A percentile compares a stretch with the other conserved stretches of the same genome.
Evolutionary conservation across 1,284 basidiomycete genomes (phyloP).

Genomic region (Butyriboletus regius): DNA sequence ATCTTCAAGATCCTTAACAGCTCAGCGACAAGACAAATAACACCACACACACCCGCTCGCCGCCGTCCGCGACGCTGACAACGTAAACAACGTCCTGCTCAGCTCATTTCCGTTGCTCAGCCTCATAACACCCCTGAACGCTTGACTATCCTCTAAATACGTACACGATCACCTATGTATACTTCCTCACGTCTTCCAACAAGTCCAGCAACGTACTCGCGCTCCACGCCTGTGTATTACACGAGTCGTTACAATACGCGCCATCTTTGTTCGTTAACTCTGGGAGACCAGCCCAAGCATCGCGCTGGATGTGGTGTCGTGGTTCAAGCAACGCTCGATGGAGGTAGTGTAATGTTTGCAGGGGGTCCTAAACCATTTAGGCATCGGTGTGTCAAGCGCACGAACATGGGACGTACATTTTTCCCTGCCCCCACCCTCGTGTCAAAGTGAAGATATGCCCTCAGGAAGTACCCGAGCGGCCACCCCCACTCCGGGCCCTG

Average conservation of each 20-base stretch:
- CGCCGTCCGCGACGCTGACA: not conserved
- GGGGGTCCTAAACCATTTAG: constrained; percentile 46
- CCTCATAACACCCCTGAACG: not conserved
- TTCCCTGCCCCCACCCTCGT: constrained; percentile 53
- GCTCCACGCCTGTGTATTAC: constrained; percentile 88
- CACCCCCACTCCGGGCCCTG: constrained; percentile 88
- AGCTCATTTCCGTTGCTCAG: constrained; percentile 4
- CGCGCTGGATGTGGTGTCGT: constrained; percentile 65
- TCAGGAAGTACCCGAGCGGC: constrained; percentile 91
- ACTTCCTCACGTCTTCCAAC: constrained; percentile 60
- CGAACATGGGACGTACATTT: constrained; percentile 44
- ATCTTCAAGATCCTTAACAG: constrained; percentile 1
- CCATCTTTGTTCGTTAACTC: constrained; percentile 86
- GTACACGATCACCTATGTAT: constrained; percentile 11
- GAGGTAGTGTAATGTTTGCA: constrained; percentile 70
- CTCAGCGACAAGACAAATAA: constrained; percentile 17
- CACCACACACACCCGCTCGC: constrained; percentile 15
- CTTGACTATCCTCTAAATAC: not conserved
- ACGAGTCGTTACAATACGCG: constrained; percentile 75
- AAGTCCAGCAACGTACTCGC: constrained; percentile 83
- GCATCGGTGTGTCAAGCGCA: not conserved
- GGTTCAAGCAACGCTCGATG: constrained; percentile 64
- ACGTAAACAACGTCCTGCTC: not conserved
- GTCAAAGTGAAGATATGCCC: constrained; percentile 86
- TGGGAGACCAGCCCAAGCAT: constrained; percentile 85